phyloP scores from a whole-genome alignment of 2,329 filamentous ascomycete species.

The Fusarium beomiforme region DNA sequence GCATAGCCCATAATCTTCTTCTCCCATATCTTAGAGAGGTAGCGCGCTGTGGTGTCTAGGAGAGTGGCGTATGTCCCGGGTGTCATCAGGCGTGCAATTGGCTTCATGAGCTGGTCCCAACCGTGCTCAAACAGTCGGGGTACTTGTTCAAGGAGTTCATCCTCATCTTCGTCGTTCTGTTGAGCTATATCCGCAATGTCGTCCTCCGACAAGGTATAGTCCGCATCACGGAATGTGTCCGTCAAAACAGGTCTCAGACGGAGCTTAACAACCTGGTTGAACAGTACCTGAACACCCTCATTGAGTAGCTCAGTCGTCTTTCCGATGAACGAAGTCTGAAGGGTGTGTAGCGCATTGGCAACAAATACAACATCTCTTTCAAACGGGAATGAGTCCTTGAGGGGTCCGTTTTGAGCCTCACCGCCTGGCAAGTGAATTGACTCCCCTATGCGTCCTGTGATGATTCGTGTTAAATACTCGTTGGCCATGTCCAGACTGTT shows the following conservation, averaged over 20 bases:
- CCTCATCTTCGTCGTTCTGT: slow-evolving; percentile 64
- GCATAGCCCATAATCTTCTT: slow-evolving; percentile 86
- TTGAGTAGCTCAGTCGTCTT: slow-evolving; percentile 85
- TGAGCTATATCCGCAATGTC: slow-evolving; percentile 66
- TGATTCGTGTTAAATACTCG: slow-evolving; percentile 90
- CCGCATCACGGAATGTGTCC: slow-evolving; percentile 90
- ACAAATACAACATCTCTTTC: slow-evolving; percentile 79
- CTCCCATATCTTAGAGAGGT: slow-evolving; percentile 83
- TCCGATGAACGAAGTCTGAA: slow-evolving; percentile 76
- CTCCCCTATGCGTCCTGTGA: slow-evolving; percentile 70
- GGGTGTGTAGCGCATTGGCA: slow-evolving; percentile 70
- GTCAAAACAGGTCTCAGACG: slow-evolving; percentile 85
- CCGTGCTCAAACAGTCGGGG: slow-evolving; percentile 82
- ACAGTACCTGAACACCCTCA: slow-evolving; percentile 86
- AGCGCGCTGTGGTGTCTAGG: slow-evolving; percentile 76
- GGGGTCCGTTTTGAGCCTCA: slow-evolving; percentile 52
- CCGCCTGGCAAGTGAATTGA: slow-evolving; percentile 51
- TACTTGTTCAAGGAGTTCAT: slow-evolving; percentile 72
- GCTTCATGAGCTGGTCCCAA: slow-evolving; percentile 87
- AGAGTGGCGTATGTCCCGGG: slow-evolving; percentile 79
- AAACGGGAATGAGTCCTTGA: slow-evolving; percentile 81
- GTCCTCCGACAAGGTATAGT: slow-evolving; percentile 78
- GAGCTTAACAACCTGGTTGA: slow-evolving; percentile 86
- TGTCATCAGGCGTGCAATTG: slow-evolving; percentile 86
- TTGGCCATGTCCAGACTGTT: slow-evolving; percentile 95